Percentiles rank a stretch among this genome's conserved stretches.
These are phyloP conservation scores for Clavariopsis aquatica DNA, from an alignment of 495 filamentous ascomycete genomes.

Conservation along the genomic window DNA sequence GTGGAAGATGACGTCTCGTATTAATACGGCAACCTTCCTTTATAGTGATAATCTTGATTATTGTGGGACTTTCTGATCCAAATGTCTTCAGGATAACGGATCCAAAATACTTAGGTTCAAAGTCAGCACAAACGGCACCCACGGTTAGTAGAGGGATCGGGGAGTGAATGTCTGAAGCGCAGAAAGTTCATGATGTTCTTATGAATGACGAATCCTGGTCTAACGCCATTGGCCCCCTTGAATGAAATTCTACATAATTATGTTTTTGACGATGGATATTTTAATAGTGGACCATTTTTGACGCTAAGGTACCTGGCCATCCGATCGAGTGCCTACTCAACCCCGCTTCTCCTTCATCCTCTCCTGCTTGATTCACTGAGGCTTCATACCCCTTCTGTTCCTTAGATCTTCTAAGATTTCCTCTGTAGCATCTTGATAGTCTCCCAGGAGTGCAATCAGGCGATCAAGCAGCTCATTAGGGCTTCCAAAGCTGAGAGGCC, in stretches of 20 bases:
- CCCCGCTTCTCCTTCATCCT: not conserved
- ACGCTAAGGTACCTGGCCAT: too few species aligned
- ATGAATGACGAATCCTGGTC: too few species aligned
- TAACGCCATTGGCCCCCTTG: too few species aligned
- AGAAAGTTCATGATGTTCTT: too few species aligned
- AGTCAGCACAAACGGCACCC: too few species aligned
- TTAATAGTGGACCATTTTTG: too few species aligned
- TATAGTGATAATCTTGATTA: not conserved
- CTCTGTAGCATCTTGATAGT: constrained; percentile 63
- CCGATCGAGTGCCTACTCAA: not conserved
- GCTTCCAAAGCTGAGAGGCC: constrained; percentile 64
- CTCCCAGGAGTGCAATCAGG: constrained; percentile 20
- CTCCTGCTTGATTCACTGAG: constrained; percentile 9
- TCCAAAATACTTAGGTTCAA: too few species aligned
- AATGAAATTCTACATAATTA: too few species aligned
- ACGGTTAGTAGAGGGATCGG: too few species aligned
- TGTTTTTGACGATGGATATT: too few species aligned
- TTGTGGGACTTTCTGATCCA: not conserved
- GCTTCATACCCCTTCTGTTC: constrained; percentile 25
- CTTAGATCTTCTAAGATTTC: constrained; percentile 68
- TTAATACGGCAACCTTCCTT: not conserved
- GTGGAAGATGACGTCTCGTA: not conserved
- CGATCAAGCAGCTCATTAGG: constrained; percentile 66
- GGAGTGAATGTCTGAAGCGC: too few species aligned
- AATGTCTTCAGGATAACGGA: constrained; percentile 42